Percentiles rank a stretch among this genome's conserved stretches.
These are phyloP conservation scores for Leishmania gerbilli DNA, from an alignment of 208 protist species.

Conservation along the genomic window DNA sequence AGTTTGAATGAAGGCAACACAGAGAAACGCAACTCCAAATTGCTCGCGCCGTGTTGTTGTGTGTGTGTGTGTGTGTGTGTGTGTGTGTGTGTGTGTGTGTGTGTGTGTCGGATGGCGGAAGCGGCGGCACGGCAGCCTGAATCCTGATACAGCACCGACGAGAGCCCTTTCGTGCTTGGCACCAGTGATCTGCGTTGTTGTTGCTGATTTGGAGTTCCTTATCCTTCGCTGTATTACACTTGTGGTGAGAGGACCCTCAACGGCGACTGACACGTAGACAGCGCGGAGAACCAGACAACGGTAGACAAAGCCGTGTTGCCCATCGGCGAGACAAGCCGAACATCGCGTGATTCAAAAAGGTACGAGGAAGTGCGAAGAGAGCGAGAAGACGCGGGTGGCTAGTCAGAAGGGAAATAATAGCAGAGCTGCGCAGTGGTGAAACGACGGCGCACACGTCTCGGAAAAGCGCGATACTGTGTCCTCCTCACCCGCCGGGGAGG, in stretches of 20 bases:
- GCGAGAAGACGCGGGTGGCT: neutral
- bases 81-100: neutral
- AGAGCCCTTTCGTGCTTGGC: neutral
- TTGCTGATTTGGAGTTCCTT: neutral
- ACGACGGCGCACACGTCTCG: neutral
- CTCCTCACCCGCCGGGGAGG: neutral
- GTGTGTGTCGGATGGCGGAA: neutral
- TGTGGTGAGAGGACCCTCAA: neutral
- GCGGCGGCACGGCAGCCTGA: neutral
- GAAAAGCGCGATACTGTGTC: neutral
- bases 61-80: neutral
- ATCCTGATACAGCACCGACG: neutral
- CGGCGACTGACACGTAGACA: neutral
- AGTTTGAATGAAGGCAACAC: neutral
- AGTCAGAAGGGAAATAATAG: too few relatives aligned
- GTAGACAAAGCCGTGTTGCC: neutral
- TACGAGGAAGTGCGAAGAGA: neutral
- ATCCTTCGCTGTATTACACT: neutral
- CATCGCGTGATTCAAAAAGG: neutral
- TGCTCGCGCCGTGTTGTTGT: neutral
- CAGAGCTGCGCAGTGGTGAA: neutral
- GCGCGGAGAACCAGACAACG: neutral
- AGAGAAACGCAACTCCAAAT: neutral
- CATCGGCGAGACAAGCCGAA: neutral
- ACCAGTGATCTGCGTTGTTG: neutral